These are phyloP conservation scores for Jatropha podagrica DNA, from an alignment of 441 rosid species.

Conservation along the genomic window DNA sequence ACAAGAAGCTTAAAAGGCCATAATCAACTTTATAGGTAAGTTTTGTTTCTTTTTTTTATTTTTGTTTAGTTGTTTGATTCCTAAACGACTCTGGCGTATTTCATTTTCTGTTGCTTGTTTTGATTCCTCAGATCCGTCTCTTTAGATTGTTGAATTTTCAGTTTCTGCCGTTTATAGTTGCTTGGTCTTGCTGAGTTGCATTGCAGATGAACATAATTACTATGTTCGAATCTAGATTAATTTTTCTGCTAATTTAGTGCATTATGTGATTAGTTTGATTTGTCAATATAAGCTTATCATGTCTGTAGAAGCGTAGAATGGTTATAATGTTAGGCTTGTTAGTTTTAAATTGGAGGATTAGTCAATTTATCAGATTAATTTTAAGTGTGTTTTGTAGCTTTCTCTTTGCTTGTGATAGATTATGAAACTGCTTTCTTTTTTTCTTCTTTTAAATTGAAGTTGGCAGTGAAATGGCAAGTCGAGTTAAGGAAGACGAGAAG, in stretches of 20 bases:
- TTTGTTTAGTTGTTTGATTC: conserved; percentile 14
- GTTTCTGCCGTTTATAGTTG: conserved; percentile 11
- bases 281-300: not conserved
- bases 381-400: not conserved
- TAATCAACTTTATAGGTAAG: conserved; percentile 28
- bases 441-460: not conserved
- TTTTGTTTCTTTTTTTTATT: not conserved
- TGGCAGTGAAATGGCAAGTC: conserved; percentile 61
- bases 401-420: not conserved
- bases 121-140: conserved; percentile 45
- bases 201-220: no score
- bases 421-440: not conserved
- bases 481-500: conserved; percentile 87
- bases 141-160: conserved; percentile 16
- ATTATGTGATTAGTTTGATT: not conserved
- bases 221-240: not conserved
- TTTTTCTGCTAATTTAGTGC: not conserved
- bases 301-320: not conserved
- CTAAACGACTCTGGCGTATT: not conserved
- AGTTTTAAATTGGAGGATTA: not conserved
- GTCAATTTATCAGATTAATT: not conserved
- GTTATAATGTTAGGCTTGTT: not conserved
- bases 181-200: conserved; percentile 6
- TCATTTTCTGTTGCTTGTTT: conserved; percentile 15
- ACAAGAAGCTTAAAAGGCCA: not conserved